Conservation (phyloP, 2,329 filamentous ascomycete genomes). For the Trichoderma sp. region DNA sequence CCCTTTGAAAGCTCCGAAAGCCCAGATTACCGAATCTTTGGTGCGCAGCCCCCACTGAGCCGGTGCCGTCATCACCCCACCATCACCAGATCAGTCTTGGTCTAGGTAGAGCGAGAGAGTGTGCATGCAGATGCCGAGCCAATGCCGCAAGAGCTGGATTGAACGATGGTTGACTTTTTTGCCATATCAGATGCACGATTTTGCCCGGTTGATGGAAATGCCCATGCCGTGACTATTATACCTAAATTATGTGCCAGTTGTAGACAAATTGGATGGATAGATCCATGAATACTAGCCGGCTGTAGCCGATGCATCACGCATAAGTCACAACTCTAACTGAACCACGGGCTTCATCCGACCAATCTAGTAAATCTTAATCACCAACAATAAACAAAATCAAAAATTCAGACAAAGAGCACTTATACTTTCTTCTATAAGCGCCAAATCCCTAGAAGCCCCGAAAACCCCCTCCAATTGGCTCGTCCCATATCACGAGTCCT, state of each 20-base stretch:
- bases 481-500: not conserved
- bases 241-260: not conserved
- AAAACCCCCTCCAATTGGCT: not conserved
- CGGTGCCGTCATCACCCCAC: constrained; percentile 19
- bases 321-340: not conserved
- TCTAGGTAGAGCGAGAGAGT: not conserved
- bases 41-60: not conserved
- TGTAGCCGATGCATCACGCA: not conserved
- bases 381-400: not conserved
- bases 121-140: not conserved
- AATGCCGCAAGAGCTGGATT: not conserved
- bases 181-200: not conserved
- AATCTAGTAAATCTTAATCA: not conserved
- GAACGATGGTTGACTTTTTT: not conserved
- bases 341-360: not conserved
- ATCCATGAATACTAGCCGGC: not conserved
- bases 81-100: not conserved
- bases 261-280: not conserved
- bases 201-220: not conserved
- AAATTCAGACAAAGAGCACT: not conserved
- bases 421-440: not conserved
- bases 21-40: constrained; percentile 13
- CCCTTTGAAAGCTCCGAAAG: not conserved
- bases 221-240: not conserved
- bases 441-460: not conserved